Evolutionary conservation across 1,284 basidiomycete species (phyloP).

Genomic region (Leucoagaricus sp.): DNA sequence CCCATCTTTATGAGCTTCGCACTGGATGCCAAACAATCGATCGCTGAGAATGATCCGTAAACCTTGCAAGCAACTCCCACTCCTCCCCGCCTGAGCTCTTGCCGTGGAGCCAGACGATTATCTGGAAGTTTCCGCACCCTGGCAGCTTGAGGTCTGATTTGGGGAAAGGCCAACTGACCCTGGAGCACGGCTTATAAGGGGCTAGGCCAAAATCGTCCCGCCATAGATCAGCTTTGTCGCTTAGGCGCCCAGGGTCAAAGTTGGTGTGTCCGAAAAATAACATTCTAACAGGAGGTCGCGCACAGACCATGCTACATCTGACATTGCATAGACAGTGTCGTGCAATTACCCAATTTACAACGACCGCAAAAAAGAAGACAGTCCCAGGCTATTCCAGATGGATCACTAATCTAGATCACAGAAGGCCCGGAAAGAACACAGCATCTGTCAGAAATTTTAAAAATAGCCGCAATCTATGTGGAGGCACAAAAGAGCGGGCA

Average conservation of each 20-base stretch:
- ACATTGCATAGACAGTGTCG: not conserved
- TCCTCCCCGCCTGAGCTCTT: not conserved
- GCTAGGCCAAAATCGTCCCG: constrained; percentile 5
- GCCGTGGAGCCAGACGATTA: constrained; percentile 2
- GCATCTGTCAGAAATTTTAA: constrained; percentile 14
- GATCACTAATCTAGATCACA: constrained; percentile 15
- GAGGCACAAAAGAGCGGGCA: not conserved
- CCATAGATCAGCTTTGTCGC: constrained; percentile 4
- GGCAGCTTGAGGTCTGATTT: constrained; percentile 3
- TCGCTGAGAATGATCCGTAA: constrained; percentile 11
- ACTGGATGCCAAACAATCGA: constrained; percentile 9
- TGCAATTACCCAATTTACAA: not conserved
- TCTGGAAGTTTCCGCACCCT: constrained; percentile 10
- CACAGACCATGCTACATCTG: not conserved
- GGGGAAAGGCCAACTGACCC: constrained; percentile 6
- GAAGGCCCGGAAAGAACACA: constrained; percentile 6
- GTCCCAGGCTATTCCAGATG: constrained; percentile 10
- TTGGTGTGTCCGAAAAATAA: not conserved
- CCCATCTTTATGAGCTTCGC: constrained; percentile 10
- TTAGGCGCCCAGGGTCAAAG: constrained; percentile 1
- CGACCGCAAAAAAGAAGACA: not conserved
- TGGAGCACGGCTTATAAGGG: constrained; percentile 6
- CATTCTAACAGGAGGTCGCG: not conserved
- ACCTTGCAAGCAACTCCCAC: not conserved
- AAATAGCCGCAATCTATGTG: constrained; percentile 10